A percentile compares a stretch with the other conserved stretches of the same genome.
Evolutionary conservation across 2,329 filamentous ascomycete species (phyloP).

Genomic region (Claviceps sp.): DNA sequence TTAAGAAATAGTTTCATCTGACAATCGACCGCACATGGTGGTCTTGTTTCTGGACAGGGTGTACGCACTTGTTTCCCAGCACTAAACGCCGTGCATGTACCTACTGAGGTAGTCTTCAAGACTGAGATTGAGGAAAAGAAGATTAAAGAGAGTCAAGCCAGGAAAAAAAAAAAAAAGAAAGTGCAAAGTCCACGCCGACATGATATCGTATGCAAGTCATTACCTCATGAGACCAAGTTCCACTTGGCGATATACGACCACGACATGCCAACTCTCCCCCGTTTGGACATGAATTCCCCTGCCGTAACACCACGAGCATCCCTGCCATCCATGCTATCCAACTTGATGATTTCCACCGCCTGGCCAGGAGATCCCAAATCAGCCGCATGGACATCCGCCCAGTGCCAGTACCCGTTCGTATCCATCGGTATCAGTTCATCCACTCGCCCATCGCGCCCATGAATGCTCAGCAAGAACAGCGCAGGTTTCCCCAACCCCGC

Average conservation of each 20-base stretch:
- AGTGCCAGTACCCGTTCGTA: slow-evolving; percentile 70
- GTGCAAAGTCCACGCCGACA: too few relatives aligned
- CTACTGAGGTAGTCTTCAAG: too few relatives aligned
- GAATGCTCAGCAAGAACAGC: slow-evolving; percentile 55
- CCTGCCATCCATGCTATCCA: slow-evolving; percentile 35
- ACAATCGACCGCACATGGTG: too few relatives aligned
- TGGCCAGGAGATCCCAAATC: slow-evolving; percentile 58
- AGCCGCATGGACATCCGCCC: slow-evolving; percentile 56
- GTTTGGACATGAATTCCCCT: slow-evolving; percentile 30
- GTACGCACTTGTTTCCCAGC: too few relatives aligned
- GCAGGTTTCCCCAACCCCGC: slow-evolving; percentile 53
- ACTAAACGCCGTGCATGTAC: too few relatives aligned
- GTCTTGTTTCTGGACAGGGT: too few relatives aligned
- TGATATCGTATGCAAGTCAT: too few relatives aligned
- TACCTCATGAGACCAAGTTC: slow-evolving; percentile 28
- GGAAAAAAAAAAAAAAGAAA: too few relatives aligned
- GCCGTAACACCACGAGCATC: slow-evolving; percentile 36
- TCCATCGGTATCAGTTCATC: slow-evolving; percentile 59
- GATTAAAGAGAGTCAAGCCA: too few relatives aligned
- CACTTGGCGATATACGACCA: slow-evolving; percentile 33
- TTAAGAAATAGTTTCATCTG: too few relatives aligned
- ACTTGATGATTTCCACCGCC: slow-evolving; percentile 48
- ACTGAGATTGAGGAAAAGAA: accelerated
- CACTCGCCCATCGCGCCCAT: slow-evolving; percentile 52
- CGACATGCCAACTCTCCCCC: slow-evolving; percentile 30